These are phyloP conservation scores for Anastatica hierochuntica DNA, from an alignment of 345 rosid species.

Conservation along the genomic window DNA sequence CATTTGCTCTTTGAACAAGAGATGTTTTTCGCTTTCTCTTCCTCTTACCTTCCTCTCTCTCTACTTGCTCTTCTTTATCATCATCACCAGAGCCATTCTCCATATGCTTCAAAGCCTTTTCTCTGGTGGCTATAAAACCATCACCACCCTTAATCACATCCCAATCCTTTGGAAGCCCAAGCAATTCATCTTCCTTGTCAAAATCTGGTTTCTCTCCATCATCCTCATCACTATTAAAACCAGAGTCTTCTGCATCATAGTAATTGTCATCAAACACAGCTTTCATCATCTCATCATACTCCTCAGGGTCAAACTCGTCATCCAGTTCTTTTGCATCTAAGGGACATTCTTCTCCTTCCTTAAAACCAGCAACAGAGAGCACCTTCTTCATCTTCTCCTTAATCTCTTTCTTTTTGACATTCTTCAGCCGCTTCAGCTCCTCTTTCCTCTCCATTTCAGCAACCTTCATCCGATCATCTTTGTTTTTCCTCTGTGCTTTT, in stretches of 20 bases:
- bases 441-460: slow-evolving; percentile 69
- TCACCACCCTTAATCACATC: slow-evolving; percentile 39
- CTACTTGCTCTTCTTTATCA: slow-evolving; percentile 12
- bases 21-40: slow-evolving; percentile 68
- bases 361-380: slow-evolving; percentile 59
- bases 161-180: slow-evolving; percentile 72
- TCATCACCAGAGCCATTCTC: slow-evolving; percentile 18
- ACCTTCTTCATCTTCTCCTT: slow-evolving; percentile 63
- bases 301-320: slow-evolving; percentile 71
- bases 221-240: slow-evolving; percentile 37
- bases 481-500: slow-evolving; percentile 62
- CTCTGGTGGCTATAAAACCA: slow-evolving; percentile 61
- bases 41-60: slow-evolving; percentile 34
- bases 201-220: slow-evolving; percentile 66
- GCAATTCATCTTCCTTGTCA: slow-evolving; percentile 74
- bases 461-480: slow-evolving; percentile 55
- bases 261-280: slow-evolving; percentile 50
- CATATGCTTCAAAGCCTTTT: slow-evolving; percentile 38
- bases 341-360: slow-evolving; percentile 31
- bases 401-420: slow-evolving; percentile 80
- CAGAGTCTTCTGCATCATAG: slow-evolving; percentile 52
- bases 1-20: slow-evolving; percentile 49
- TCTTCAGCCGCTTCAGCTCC: slow-evolving; percentile 81
- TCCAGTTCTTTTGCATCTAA: slow-evolving; percentile 40
- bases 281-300: slow-evolving; percentile 77